Evolutionary conservation across 306 rosid genomes (phyloP).

Genomic region (Fragaria ananassa): DNA sequence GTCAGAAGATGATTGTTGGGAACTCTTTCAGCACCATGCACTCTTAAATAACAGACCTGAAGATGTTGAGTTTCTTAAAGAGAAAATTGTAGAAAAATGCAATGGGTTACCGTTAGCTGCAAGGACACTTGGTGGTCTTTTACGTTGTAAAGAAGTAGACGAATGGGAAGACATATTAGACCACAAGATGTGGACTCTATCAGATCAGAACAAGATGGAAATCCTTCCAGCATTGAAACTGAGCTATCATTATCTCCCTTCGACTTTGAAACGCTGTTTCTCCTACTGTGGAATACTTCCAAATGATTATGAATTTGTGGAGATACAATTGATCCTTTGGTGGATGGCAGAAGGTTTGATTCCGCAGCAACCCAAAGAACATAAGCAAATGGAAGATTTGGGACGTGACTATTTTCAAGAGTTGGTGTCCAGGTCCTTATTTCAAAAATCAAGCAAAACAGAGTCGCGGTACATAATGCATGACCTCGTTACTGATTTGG

Average conservation of each 20-base stretch:
- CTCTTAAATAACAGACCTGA: background rate
- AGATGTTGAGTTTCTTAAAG: background rate
- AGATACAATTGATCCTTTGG: slow-evolving; percentile 3
- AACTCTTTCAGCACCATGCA: background rate
- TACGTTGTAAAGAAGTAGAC: background rate
- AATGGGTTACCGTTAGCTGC: background rate
- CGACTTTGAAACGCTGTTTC: slow-evolving; percentile 21
- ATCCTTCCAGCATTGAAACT: slow-evolving; percentile 22
- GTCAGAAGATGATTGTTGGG: background rate
- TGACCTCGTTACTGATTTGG: slow-evolving; percentile 26
- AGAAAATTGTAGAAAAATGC: background rate
- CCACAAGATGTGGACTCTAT: background rate
- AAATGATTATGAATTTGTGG: slow-evolving; percentile 3
- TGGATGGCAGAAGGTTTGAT: slow-evolving; percentile 39
- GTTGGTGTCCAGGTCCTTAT: slow-evolving; percentile 22
- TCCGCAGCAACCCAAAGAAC: background rate
- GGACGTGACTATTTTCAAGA: slow-evolving; percentile 14
- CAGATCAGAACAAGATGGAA: background rate
- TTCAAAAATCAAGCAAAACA: background rate
- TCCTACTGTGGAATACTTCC: slow-evolving; percentile 23
- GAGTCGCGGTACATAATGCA: slow-evolving; percentile 2
- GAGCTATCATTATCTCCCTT: slow-evolving; percentile 27
- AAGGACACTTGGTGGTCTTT: background rate
- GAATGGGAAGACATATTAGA: background rate
- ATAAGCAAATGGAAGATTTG: background rate